These are phyloP conservation scores for Xylaria polymorpha DNA, from an alignment of 2,329 filamentous ascomycete species.

Conservation along the genomic window DNA sequence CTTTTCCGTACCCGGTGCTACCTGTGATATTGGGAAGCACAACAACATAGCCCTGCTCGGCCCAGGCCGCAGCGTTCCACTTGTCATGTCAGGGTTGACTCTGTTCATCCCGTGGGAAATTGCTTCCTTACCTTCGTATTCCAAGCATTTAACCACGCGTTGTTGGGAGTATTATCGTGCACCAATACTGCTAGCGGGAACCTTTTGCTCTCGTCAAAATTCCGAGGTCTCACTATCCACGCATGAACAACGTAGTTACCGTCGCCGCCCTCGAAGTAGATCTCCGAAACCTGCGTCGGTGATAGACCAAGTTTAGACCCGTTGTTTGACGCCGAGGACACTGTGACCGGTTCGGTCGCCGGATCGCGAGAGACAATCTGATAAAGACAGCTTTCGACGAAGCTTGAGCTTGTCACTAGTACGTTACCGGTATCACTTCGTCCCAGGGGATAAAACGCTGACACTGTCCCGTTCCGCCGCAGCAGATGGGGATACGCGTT, in stretches of 20 bases:
- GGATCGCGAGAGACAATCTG: conserved; percentile 49
- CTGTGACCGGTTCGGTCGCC: conserved; percentile 39
- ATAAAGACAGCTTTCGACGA: conserved; percentile 55
- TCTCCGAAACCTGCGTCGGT: conserved; percentile 53
- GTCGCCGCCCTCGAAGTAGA: conserved; percentile 54
- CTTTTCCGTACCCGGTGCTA: conserved; percentile 65
- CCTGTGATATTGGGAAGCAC: conserved; percentile 70
- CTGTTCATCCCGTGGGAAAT: neutral
- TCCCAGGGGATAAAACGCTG: conserved; percentile 34
- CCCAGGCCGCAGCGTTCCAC: conserved; percentile 67
- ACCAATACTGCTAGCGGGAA: neutral
- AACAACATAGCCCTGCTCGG: conserved; percentile 70
- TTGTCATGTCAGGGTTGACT: conserved; percentile 41
- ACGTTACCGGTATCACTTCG: conserved; percentile 47
- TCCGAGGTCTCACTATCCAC: conserved; percentile 53
- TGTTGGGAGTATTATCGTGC: neutral
- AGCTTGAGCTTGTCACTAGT: conserved; percentile 53
- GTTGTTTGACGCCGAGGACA: conserved; percentile 50
- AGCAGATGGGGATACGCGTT: conserved; percentile 22
- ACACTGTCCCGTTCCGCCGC: conserved; percentile 11
- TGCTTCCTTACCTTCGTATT: neutral
- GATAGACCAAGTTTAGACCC: conserved; percentile 52
- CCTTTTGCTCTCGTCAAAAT: conserved; percentile 2
- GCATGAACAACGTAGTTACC: conserved; percentile 53
- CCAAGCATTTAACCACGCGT: conserved; percentile 5